Evolutionary conservation across 2,329 filamentous ascomycete genomes (phyloP).

Genomic region (Colletotrichum scovillei): DNA sequence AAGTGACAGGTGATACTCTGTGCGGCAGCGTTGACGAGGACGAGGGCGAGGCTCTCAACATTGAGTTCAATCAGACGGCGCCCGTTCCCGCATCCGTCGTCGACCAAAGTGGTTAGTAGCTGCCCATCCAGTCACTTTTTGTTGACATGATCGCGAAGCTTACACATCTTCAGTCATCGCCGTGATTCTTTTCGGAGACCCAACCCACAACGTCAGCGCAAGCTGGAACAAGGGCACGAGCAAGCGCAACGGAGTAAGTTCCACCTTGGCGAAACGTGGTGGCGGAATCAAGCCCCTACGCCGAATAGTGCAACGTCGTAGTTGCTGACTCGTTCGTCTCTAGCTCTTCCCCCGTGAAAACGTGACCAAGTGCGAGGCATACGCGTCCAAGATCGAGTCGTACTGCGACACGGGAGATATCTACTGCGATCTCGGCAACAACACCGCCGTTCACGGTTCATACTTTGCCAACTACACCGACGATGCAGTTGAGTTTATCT

Average conservation of each 20-base stretch:
- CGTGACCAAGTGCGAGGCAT: conserved; percentile 47
- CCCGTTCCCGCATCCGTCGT: conserved; percentile 42
- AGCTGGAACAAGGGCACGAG: conserved; percentile 52
- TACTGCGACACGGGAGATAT: conserved; percentile 56
- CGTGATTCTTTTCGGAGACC: conserved; percentile 54
- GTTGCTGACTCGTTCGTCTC: not conserved
- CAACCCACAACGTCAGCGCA: conserved; percentile 49
- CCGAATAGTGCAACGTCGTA: not conserved
- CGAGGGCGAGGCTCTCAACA: not conserved
- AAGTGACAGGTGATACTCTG: conserved; percentile 50
- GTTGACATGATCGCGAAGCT: conserved; percentile 24
- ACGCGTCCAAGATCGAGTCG: conserved; percentile 49
- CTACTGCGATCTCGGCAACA: conserved; percentile 51
- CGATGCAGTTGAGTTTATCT: conserved; percentile 49
- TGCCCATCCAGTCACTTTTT: too few species aligned
- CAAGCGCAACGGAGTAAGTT: conserved; percentile 50
- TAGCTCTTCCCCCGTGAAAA: conserved; percentile 52
- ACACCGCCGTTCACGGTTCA: conserved; percentile 44
- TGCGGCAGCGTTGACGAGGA: conserved; percentile 48
- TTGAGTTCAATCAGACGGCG: conserved; percentile 38
- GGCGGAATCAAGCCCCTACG: not conserved
- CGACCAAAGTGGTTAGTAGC: conserved; percentile 47
- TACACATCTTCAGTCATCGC: conserved; percentile 50
- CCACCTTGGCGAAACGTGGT: not conserved
- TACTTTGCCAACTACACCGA: conserved; percentile 51